Base-by-base conservation (phyloP, 1,284 basidiomycete genomes). In the Cutaneotrichosporon mucoides region DNA sequence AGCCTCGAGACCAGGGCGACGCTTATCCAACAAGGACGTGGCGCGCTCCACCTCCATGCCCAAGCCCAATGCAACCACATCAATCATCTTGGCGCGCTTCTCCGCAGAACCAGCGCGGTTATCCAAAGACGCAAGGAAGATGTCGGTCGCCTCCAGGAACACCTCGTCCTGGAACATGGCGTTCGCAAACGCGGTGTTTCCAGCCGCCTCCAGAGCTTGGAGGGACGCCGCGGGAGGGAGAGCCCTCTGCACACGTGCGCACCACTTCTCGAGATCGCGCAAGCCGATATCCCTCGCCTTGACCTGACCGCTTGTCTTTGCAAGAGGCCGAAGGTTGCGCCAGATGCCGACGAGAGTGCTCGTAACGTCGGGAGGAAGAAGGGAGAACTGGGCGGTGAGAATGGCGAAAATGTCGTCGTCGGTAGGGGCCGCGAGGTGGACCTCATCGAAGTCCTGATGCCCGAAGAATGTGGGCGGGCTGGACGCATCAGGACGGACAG, bases 211-310 rank as follows among this genome's bases (percentile, higher is more conserved):
- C 5, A 73, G 56, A 0, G 68, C 67, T 4, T 62, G 63, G 7
- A 69, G 57, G 0, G 66, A 61, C 0, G 70, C 66, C 0, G 63
- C 56, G 4, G 75, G 57, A 0, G 88, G 85, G 0, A 91, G 72
- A 8, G 89, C 76, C 10, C 79, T 77, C 53, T 88, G 83, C 4
- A 95, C 81, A 42, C 95, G 85, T 0, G 80, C 81, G 73, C 91
- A 94, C 79, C 92, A 92, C 71, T 90, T 94, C 74, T 93, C 86
- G 56, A 98, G 79, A 72, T 98, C 93, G 16, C 92, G 84, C 55
- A 97, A 74, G 2, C 92, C 92, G 49, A 91, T 79, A 45, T 78
- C 75, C 16, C 80, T 56, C 2, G 73, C 70, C 59, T 74, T 74
- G 57, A 72, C 75, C 43, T 73, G 77, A 1, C 77, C 79, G 2